A percentile compares a stretch with the other conserved stretches of the same genome.
Evolutionary conservation across 73 alveolate genomes (phyloP).

Genomic region (Uronychia binucleata): DNA sequence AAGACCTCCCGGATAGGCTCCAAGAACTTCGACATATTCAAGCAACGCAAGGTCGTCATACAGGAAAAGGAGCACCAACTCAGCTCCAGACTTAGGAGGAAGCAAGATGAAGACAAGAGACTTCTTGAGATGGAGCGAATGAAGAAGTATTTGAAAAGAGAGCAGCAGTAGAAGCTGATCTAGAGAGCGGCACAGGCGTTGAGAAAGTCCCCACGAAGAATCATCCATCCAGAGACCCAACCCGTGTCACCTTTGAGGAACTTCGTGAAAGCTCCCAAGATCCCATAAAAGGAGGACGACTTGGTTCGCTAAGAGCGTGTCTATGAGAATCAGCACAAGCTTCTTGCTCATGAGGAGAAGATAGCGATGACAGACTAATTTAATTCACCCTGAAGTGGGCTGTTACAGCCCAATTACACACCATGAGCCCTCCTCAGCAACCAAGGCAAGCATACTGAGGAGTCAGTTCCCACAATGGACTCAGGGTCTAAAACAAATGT

Average conservation of each 20-base stretch:
- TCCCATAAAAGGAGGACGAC: no score
- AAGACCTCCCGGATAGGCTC: neutral
- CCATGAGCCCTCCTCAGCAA: no score
- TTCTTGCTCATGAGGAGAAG: no score
- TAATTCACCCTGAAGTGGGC: no score
- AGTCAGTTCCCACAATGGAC: no score
- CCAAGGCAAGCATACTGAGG: no score
- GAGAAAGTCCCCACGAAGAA: neutral
- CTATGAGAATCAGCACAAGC: no score
- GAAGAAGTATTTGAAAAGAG: neutral
- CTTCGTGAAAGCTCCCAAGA: neutral
- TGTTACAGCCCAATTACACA: no score
- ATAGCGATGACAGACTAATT: no score
- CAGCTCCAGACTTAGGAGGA: neutral
- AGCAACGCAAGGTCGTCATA: neutral
- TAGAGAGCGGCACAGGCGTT: neutral
- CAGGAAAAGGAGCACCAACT: neutral
- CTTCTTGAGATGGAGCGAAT: neutral
- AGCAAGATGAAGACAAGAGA: neutral
- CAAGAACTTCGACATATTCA: neutral
- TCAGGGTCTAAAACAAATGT: no score
- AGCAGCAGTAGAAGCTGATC: neutral
- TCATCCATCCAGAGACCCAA: neutral
- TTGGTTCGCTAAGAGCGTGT: no score
- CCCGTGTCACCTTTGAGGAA: neutral